Base-by-base conservation (phyloP, 768 basidiomycete species). In the Lactifluus volemus region DNA sequence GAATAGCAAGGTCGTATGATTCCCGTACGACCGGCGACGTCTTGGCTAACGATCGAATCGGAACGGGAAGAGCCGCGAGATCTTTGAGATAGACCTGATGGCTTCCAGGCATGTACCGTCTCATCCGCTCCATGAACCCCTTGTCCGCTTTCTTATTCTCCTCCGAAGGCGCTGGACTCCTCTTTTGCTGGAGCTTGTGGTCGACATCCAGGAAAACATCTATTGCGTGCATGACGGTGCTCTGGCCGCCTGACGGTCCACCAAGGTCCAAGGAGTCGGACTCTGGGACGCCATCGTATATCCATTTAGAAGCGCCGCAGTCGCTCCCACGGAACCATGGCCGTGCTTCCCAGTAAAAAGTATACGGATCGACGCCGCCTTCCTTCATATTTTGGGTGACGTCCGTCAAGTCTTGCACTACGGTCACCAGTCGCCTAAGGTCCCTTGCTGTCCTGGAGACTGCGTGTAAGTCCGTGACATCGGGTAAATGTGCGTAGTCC, bases 171-270 rank as follows among this genome's bases (percentile, higher is more conserved):
- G 81, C 74, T 63, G 88, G 89, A 73, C 82, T 75, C 68, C 86
- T 78, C 71, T 83, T 78, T 63, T 86, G 79, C 47, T 82, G 78
- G 69, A 93, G 85, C 64, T 86, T 87, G 74, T 92, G 88, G 73
- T 98, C 86, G 71, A 97, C 86, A 63, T 92, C 89, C 51, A 92
- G 81, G 78, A 92, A 91, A 72, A 94, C 74, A 70, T 91, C 89
- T 25, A 91, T 75, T 9, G 89, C 86, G 66, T 86, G 91, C 78
- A 99, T 92, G 58, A 95, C 81, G 53, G 86, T 87, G 72, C 90
- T 93, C 76, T 99, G 96, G 2, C 96, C 96, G 1, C 93, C 96
- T 10, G 90, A 93, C 25, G 96, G 95, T 0, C 96, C 96, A 60
- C 84, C 88, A 55, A 85, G 80, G 63, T 88, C 84, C 44, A 90